These are phyloP conservation scores for Ceratopteris richardii DNA, from an alignment of 75 land plant species.

Conservation along the genomic window DNA sequence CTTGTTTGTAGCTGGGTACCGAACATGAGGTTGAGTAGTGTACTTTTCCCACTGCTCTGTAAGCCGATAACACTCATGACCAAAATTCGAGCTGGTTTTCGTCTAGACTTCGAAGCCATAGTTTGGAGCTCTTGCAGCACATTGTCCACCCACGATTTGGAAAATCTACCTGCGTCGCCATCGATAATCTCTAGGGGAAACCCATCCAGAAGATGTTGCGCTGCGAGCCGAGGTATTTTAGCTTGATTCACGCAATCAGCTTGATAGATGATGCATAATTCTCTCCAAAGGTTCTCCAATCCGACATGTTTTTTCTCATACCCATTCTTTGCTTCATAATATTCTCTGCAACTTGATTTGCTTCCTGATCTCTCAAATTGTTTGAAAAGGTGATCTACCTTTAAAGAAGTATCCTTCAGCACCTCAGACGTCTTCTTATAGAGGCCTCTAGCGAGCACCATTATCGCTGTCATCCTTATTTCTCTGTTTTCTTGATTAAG, in stretches of 20 bases:
- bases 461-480: not conserved
- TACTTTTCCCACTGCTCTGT: constrained; percentile 20
- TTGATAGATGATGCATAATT: constrained; percentile 14
- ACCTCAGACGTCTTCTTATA: not conserved
- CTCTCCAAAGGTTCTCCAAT: constrained; percentile 20
- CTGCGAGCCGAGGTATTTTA: constrained; percentile 2
- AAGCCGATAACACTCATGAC: constrained; percentile 15
- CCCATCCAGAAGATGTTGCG: constrained; percentile 13
- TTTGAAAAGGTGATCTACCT: too few relatives aligned
- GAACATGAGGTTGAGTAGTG: constrained; percentile 6
- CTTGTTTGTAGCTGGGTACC: constrained; percentile 13
- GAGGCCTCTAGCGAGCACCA: not conserved
- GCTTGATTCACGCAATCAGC: not conserved
- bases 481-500: too few relatives aligned
- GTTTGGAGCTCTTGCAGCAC: constrained; percentile 10
- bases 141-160: constrained; percentile 9
- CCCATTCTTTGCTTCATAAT: not conserved
- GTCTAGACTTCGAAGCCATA: not conserved
- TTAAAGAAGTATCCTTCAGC: not conserved
- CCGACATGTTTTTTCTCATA: constrained; percentile 6
- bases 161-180: constrained; percentile 13
- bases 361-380: not conserved
- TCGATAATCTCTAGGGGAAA: constrained; percentile 17
- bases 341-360: not conserved
- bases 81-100: constrained; percentile 5